Percentiles rank a stretch among this genome's conserved stretches.
Evolutionary conservation across 2,329 filamentous ascomycete genomes (phyloP).

Genomic region (Aureobasidium sp.): DNA sequence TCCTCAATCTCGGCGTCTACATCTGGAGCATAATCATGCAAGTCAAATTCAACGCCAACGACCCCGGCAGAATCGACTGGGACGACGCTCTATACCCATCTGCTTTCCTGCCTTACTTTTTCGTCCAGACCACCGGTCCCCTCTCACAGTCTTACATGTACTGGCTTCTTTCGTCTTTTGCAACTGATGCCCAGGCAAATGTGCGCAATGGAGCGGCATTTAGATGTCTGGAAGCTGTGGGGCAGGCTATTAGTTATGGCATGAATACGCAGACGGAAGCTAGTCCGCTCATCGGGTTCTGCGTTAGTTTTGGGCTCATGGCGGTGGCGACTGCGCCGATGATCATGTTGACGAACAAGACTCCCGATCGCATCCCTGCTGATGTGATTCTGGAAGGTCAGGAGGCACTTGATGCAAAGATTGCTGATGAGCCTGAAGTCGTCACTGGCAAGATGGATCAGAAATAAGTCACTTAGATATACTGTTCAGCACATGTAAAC

Average conservation of each 20-base stretch:
- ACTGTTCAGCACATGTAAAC: not conserved
- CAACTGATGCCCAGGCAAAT: slow-evolving; percentile 13
- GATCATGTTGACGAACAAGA: slow-evolving; percentile 28
- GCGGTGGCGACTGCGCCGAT: slow-evolving; percentile 27
- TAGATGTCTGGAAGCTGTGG: slow-evolving; percentile 12
- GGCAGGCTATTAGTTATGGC: slow-evolving; percentile 12
- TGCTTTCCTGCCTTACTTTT: slow-evolving; percentile 11
- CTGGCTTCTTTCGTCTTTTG: slow-evolving; percentile 13
- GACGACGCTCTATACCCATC: slow-evolving; percentile 4
- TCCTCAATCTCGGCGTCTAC: slow-evolving; percentile 37
- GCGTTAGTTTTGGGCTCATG: slow-evolving; percentile 30
- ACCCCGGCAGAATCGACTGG: slow-evolving; percentile 13
- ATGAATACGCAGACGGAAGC: slow-evolving; percentile 12
- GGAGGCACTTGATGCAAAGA: slow-evolving; percentile 10
- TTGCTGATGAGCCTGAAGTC: not conserved
- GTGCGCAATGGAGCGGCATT: slow-evolving; percentile 9
- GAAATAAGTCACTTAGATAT: not conserved
- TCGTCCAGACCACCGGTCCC: slow-evolving; percentile 11
- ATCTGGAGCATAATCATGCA: slow-evolving; percentile 15
- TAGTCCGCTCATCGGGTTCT: slow-evolving; percentile 16
- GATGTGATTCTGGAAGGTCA: slow-evolving; percentile 19
- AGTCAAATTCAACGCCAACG: slow-evolving; percentile 8
- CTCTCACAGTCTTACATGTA: slow-evolving; percentile 16
- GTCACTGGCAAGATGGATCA: slow-evolving; percentile 5
- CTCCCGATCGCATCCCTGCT: slow-evolving; percentile 27